Base-by-base conservation (phyloP, 495 filamentous ascomycete genomes). In the Rhypophila decipiens region DNA sequence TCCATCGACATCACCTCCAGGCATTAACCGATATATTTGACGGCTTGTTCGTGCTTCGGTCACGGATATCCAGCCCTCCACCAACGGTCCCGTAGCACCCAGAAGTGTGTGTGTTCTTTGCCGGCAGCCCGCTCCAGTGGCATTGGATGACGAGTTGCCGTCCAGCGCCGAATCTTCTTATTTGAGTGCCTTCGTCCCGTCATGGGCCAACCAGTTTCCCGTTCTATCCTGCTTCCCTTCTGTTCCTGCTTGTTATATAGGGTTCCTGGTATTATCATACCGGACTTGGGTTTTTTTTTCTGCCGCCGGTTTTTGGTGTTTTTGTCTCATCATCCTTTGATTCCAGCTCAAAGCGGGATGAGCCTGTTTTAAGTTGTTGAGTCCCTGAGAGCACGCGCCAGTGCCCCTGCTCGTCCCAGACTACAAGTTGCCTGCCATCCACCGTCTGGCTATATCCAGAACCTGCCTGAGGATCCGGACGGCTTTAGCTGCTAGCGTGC, bases 1-100 rank as follows among this genome's bases (percentile, higher is more conserved):
- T 50, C 43, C 37, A 18, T 45, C 37, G 2, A 24, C 43, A 39
- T 38, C 27, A 24, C 50, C 29, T 11, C 47, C 24, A 41, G 47
- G 47, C 51, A 53, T 52, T 51, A 44, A 46, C 53, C 57, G 57
- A 57, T 57, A 55, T 49, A 55, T 49, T 24, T 36, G 24, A 27
- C 36, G 20, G 4, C 38, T 35, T 36, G 13, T 29, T 2, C 22
- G 2, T 5, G 12, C 34, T 31, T 27, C 5, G 21, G 20, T 12
- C 27, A n/a, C 27, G 13, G 22, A 20, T 13, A 8, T 17, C n/a
- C 36, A 47, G 9, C n/a, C 38, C 38, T 44, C 44, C 24, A 48
- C 39, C 36, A 35, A 27, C 24, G 42, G 31, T 40, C 22, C 40
- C 50, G 42, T 21, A 39, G 39, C 44, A 27, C n/a, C 21, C 34